Base-by-base conservation (phyloP, 495 filamentous ascomycete species). In the Bombardia bombarda region DNA sequence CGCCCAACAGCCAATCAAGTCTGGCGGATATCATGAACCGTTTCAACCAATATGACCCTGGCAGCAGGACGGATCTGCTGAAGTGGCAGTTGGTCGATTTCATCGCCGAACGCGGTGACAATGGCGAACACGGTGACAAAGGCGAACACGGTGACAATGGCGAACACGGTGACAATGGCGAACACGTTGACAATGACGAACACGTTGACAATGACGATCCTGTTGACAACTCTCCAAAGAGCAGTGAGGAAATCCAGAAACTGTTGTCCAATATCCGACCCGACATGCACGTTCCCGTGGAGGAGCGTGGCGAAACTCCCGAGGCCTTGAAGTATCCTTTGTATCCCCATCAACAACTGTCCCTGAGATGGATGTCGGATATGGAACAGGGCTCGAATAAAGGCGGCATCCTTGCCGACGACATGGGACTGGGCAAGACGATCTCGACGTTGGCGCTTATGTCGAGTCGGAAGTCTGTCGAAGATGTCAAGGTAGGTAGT, bases 371-470 rank as follows among this genome's bases (percentile, higher is more conserved):
- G 89, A 75, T 94, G 69, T 83, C 80, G 52, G 70, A 77, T 6
- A 87, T 85, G 73, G 89, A 95, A 60, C 77, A 83, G 36, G 78
- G 82, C 12, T 72, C 66, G 3, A 84, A 84, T 45, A 87, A 83
- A 51, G 89, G 89, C 28, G 88, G 87, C 9, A 87, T 95, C 49
- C 72, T 92, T 35, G 88, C 86, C 3, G 87, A 94, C 56, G 87
- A 90, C 38, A 98, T 98, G 92, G 92, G 92, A 9, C 72, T 98
- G 8, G 92, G 92, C 17, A 98, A 98, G 67, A 98, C 92, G 2
- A 84, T 98, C 36, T 85, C 90, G 49, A 79, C 87, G 13, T 70
- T 98, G 18, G 81, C 92, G 2, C 73, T 98, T 24, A 85, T 98
- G 47, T 72, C 90, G 1, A 74, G 79, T n/a, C 71, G 79, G 20